A percentile compares a stretch with the other conserved stretches of the same genome.
These are phyloP conservation scores for Saccharomycopsis olivae DNA, from an alignment of 805 yeast genomes.

Conservation along the genomic window DNA sequence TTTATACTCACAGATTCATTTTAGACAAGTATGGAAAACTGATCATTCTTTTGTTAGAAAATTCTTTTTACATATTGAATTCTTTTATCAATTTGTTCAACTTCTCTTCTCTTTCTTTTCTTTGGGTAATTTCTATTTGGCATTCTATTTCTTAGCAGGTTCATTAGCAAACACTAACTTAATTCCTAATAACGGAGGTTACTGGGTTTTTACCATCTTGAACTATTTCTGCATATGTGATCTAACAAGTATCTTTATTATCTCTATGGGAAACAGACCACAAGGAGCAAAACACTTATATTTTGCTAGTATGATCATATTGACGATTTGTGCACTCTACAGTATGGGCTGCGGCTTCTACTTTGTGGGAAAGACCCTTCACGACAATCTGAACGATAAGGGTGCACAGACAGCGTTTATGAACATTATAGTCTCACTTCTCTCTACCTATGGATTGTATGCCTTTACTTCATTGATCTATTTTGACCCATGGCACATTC, in stretches of 20 bases:
- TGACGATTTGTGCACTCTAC: constrained; percentile 73
- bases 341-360: constrained; percentile 75
- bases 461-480: constrained; percentile 72
- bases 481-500: constrained; percentile 93
- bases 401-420: constrained; percentile 43
- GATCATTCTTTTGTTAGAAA: constrained; percentile 78
- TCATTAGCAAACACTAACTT: constrained; percentile 46
- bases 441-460: constrained; percentile 89
- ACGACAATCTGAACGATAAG: constrained; percentile 24
- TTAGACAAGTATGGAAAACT: constrained; percentile 80
- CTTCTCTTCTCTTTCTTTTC: constrained; percentile 87
- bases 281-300: constrained; percentile 86
- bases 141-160: constrained; percentile 89
- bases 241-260: constrained; percentile 77
- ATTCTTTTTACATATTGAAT: constrained; percentile 74
- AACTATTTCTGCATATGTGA: constrained; percentile 77
- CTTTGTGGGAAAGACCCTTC: constrained; percentile 54
- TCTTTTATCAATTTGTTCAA: constrained; percentile 74
- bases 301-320: constrained; percentile 55
- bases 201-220: constrained; percentile 73
- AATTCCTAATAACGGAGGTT: constrained; percentile 64
- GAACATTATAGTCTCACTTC: constrained; percentile 72
- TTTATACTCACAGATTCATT: constrained; percentile 74
- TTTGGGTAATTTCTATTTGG: constrained; percentile 80
- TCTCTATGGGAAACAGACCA: constrained; percentile 95